These are phyloP conservation scores for Aspergillus sergii DNA, from an alignment of 2,329 filamentous ascomycete genomes.

Conservation along the genomic window DNA sequence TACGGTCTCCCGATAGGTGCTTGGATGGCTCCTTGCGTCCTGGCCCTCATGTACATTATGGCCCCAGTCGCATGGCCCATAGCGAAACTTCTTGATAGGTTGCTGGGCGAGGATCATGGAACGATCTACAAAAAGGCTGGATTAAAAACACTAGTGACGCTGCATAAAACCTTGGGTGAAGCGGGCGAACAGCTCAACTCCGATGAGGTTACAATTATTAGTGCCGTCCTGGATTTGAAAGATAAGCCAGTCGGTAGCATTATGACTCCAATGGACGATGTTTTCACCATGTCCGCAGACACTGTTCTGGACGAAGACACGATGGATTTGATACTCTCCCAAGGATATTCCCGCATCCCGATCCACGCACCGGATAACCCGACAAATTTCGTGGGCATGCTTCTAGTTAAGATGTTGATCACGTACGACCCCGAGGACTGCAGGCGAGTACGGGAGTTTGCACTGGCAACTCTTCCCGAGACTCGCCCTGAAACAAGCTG, in stretches of 20 bases:
- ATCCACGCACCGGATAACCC: conserved; percentile 85
- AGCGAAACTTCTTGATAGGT: conserved; percentile 89
- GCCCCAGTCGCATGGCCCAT: conserved; percentile 90
- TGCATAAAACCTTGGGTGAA: conserved; percentile 88
- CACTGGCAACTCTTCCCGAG: conserved; percentile 90
- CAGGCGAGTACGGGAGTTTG: conserved; percentile 84
- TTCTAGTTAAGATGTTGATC: conserved; percentile 97
- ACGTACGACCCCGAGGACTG: conserved; percentile 96
- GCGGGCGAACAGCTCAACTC: conserved; percentile 87
- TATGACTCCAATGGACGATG: conserved; percentile 98
- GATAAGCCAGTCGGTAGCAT: conserved; percentile 93
- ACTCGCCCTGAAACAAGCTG: conserved; percentile 95
- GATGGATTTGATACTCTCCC: conserved; percentile 90
- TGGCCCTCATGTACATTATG: conserved; percentile 88
- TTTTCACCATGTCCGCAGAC: conserved; percentile 95
- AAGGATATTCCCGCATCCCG: conserved; percentile 93
- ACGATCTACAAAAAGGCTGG: conserved; percentile 98
- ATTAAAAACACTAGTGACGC: conserved; percentile 90
- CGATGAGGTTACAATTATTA: conserved; percentile 98
- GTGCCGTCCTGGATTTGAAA: conserved; percentile 92
- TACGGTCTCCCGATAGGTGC: conserved; percentile 94
- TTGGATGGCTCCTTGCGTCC: conserved; percentile 86
- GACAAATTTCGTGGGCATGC: conserved; percentile 93
- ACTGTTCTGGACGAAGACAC: conserved; percentile 89
- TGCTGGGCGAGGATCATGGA: conserved; percentile 92